Base-by-base conservation (phyloP, 495 filamentous ascomycete species). In the Podospora tetraspora region DNA sequence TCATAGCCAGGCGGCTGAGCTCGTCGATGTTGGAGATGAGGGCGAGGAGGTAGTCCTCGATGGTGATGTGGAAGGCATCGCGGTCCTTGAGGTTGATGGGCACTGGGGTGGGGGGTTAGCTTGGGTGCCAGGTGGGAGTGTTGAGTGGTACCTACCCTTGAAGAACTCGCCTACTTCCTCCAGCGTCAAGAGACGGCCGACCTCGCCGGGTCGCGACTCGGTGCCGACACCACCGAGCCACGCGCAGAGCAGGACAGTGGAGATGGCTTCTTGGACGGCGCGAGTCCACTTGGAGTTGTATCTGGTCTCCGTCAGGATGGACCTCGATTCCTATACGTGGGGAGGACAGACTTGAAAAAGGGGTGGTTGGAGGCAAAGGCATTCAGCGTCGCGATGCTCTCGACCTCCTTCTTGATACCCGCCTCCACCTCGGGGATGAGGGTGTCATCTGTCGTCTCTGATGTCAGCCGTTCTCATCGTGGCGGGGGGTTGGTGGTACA, bases 31-130 rank as follows among this genome's bases (percentile, higher is more conserved):
- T 88, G 57, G 86, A 84, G 61, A 94, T 92, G 57, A 97, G 83
- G 9, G 91, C 89, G 59, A 93, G 89, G 3, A 99, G 88, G 78
- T 99, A 99, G 76, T 99, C 95, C 79, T 99, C 95, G 74, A 97
- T 93, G 30, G 93, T 94, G 68, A 99, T 81, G 76, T 98, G 95
- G 85, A 99, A 99, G 27, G 88, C 85, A 78, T 98, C 96, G 69
- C 85, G 77, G 69, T 92, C 91, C 79, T 96, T 97, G 70, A 97
- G 86, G 75, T 97, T 97, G 71, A 96, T 89, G 24, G 95, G 96
- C n/a, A 98, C 95, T 97, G 69, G 21, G 57, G 23, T 97, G 69
- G 21, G 57, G 23, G 62, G 60, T 71, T 5, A 67, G 61, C 21
- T 30, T 29, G 0, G 16, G 23, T 21, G 11, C 57, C 11, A 43